These are phyloP conservation scores for Viola odorata DNA, from an alignment of 345 rosid species.

Conservation along the genomic window DNA sequence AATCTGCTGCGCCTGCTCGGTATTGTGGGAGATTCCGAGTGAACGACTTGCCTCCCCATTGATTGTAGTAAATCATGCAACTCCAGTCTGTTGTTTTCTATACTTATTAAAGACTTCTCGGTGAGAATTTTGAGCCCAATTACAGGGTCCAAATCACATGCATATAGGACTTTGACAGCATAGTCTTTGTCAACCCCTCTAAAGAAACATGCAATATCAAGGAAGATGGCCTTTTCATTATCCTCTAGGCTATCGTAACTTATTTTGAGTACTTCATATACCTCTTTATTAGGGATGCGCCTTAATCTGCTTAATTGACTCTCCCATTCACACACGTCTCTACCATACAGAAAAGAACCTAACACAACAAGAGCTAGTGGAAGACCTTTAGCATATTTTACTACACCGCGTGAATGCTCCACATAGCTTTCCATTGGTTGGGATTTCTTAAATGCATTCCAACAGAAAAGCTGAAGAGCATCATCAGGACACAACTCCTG, in stretches of 20 bases:
- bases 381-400: constrained; percentile 11
- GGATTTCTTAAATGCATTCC: constrained; percentile 8
- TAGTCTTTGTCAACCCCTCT: constrained; percentile 15
- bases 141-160: constrained; percentile 7
- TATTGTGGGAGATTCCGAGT: constrained; percentile 4
- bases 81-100: constrained; percentile 4
- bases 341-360: constrained; percentile 12
- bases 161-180: constrained; percentile 8
- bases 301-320: no score
- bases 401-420: not conserved
- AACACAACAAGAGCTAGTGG: constrained; percentile 19
- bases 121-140: constrained; percentile 16
- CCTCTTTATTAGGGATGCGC: constrained; percentile 3
- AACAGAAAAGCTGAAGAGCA: constrained; percentile 9
- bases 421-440: not conserved
- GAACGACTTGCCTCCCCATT: constrained; percentile 16
- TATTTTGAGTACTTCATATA: constrained; percentile 11
- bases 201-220: constrained; percentile 26
- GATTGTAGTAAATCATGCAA: constrained; percentile 19
- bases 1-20: constrained; percentile 19
- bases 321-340: constrained; percentile 7
- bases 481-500: constrained; percentile 1
- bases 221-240: constrained; percentile 13
- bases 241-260: constrained; percentile 16
- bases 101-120: constrained; percentile 20